phyloP scores from a whole-genome alignment of 2,329 filamentous ascomycete species.

The Hymenoscyphus infarciens region DNA sequence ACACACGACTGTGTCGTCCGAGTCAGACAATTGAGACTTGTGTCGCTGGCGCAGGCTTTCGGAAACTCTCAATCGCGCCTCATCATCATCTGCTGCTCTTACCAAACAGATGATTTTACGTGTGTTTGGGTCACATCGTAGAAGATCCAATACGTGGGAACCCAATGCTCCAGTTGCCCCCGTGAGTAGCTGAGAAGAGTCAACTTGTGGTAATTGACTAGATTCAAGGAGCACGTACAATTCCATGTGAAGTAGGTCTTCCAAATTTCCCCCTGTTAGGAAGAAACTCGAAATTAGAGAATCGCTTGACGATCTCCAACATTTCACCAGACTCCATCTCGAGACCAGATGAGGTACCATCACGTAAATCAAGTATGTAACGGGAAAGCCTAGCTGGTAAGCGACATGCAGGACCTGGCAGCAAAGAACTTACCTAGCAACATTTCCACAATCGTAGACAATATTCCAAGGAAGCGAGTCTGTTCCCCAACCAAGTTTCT shows the following conservation, averaged over 20 bases:
- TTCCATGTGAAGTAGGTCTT: no score
- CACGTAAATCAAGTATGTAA: slow-evolving; percentile 4
- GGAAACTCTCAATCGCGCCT: slow-evolving; percentile 42
- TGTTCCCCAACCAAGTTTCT: not conserved
- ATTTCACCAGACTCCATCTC: no score
- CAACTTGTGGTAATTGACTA: no score
- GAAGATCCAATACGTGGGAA: slow-evolving; percentile 46
- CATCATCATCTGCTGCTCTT: slow-evolving; percentile 42
- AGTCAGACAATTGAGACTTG: no score
- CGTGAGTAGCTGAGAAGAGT: slow-evolving; percentile 38
- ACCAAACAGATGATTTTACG: slow-evolving; percentile 54
- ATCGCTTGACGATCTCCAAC: no score
- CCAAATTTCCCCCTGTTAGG: no score
- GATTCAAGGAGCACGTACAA: no score
- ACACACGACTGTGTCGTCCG: slow-evolving; percentile 36
- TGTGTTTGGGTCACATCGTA: slow-evolving; percentile 39
- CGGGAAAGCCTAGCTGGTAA: slow-evolving; percentile 11
- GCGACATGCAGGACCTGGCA: not conserved
- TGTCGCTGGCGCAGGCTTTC: no score
- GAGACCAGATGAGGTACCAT: not conserved
- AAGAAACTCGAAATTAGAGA: no score
- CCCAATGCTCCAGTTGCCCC: slow-evolving; percentile 50
- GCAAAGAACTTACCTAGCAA: slow-evolving; percentile 34
- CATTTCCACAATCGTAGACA: slow-evolving; percentile 56
- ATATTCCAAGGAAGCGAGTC: slow-evolving; percentile 50